phyloP scores from a whole-genome alignment of 768 basidiomycete genomes.

The Termitomyces sp. region DNA sequence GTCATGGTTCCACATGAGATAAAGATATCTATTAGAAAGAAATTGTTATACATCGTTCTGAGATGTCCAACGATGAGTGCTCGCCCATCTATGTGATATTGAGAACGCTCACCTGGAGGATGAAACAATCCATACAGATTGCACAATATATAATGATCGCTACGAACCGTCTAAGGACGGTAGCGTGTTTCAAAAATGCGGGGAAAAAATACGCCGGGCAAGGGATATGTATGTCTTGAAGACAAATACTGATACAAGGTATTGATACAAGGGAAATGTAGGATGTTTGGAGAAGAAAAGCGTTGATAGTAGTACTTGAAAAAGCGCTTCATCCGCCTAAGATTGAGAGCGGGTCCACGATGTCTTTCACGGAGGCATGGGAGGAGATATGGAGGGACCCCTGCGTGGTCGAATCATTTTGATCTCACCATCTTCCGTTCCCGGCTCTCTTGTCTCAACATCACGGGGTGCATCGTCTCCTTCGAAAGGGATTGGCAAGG shows the following conservation, averaged over 20 bases:
- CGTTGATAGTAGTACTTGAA: too few species aligned
- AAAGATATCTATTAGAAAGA: too few species aligned
- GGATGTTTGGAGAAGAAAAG: not conserved
- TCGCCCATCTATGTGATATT: not conserved
- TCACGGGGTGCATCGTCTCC: not conserved
- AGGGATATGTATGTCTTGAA: not conserved
- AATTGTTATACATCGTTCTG: not conserved
- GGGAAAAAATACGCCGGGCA: not conserved
- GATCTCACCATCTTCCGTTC: not conserved
- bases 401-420: conserved; percentile 7
- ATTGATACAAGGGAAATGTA: not conserved
- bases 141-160: not conserved
- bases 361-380: not conserved
- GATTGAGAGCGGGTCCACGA: not conserved
- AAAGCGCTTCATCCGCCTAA: not conserved
- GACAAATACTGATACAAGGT: not conserved
- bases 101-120: not conserved
- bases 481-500: not conserved
- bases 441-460: not conserved
- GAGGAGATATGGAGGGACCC: not conserved
- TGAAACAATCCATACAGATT: not conserved
- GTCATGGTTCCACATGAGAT: too few species aligned
- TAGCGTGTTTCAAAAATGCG: not conserved
- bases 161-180: too few species aligned
- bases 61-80: not conserved